Evolutionary conservation across 1,139 yeast genomes (phyloP), one percentile per base, ranked within the genome.

Genomic region (Cylindricascospora bacillispora): DNA sequence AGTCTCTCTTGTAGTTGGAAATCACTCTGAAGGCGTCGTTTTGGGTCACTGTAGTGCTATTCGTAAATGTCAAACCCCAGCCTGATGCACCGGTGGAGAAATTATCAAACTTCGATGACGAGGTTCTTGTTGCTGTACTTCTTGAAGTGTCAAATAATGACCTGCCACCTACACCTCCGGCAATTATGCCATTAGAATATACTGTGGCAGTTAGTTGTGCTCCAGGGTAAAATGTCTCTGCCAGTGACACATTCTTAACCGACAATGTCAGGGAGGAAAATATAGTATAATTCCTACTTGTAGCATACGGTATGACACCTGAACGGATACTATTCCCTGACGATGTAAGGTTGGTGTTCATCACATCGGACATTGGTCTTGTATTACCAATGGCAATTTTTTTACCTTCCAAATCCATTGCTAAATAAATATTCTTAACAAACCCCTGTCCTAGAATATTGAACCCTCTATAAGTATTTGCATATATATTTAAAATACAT

Each of bases 371-470:
- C 16, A 31, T 18, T 11, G 32, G 29, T 15, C 24, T 34, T 4
- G 67, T 59, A 35, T 62, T 62, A 2, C 71, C 81, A 28, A 81
- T 33, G 0, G 79, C 93, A 6, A 81, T 55, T 19, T 58, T 59
- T 21, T 59, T 52, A 15, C 72, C 72, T 14, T 67, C 82, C 38
- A 70, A 65, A 51, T 81, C 92, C 26, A 79, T 73, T 0, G 77
- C 89, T 27, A 78, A 40, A 49, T 73, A 80, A 15, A 69, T 57
- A 28, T 64, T 60, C 31, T 62, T 59, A 32, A 81, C 43, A 40
- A 80, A 72, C 1, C 81, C 63, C 6, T 71, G 55, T 1, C 93
- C 93, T 23, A 82, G 54, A 1, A 72, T 46, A 13, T 67, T 62
- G 47, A 60, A 75, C 1, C 86, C 85, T 3, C 58, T 40, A 11